A percentile compares a stretch with the other conserved stretches of the same genome.
These are phyloP conservation scores for Camellia granthamiana DNA, from an alignment of 148 eudicot species.

Conservation along the genomic window DNA sequence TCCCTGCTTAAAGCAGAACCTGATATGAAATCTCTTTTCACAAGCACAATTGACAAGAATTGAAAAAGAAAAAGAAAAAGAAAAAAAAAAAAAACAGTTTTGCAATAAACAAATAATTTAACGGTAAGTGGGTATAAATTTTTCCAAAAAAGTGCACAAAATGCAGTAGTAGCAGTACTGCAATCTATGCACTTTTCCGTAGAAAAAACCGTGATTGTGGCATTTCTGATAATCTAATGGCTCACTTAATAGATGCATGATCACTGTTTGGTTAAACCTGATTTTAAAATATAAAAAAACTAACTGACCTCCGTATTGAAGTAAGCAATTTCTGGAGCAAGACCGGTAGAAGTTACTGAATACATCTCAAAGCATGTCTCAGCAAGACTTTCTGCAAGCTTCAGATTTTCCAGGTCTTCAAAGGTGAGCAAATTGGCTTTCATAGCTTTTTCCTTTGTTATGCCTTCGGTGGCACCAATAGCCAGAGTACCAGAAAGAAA, in stretches of 20 bases:
- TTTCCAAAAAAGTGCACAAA: too few relatives aligned
- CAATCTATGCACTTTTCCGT: too few relatives aligned
- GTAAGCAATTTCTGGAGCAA: constrained; percentile 83
- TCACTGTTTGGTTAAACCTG: neutral
- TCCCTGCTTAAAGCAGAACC: constrained; percentile 46
- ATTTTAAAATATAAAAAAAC: neutral
- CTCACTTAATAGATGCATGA: neutral
- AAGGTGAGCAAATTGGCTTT: constrained; percentile 50
- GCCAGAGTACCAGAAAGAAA: constrained; percentile 92
- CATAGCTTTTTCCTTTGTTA: constrained; percentile 67
- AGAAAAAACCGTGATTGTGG: too few relatives aligned
- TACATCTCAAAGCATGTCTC: constrained; percentile 89
- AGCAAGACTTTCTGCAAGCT: constrained; percentile 83
- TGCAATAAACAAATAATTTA: neutral
- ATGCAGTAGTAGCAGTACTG: too few relatives aligned
- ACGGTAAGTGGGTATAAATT: too few relatives aligned
- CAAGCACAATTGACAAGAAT: neutral
- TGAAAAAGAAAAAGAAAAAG: neutral
- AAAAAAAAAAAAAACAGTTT: neutral
- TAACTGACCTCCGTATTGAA: constrained; percentile 72
- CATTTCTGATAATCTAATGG: neutral
- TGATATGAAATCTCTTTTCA: constrained; percentile 13
- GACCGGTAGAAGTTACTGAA: constrained; percentile 78
- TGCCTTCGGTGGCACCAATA: constrained; percentile 89
- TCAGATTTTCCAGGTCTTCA: constrained; percentile 74